These are phyloP conservation scores for Populus hybrid DNA, from an alignment of 441 rosid genomes.

Conservation along the genomic window DNA sequence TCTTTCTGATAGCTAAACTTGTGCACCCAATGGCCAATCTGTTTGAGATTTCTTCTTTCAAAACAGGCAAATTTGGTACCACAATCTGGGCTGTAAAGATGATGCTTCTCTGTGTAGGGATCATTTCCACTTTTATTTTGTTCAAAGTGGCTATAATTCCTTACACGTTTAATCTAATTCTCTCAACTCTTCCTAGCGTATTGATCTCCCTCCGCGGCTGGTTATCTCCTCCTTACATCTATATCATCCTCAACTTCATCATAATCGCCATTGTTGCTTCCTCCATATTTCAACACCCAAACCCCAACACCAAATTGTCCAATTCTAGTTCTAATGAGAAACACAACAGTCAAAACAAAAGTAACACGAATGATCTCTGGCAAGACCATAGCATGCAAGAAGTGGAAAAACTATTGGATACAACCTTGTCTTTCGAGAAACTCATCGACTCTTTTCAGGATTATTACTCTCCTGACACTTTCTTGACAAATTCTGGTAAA, in stretches of 20 bases:
- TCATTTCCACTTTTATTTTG: constrained; percentile 26
- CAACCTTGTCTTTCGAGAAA: neutral
- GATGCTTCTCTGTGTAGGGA: constrained; percentile 26
- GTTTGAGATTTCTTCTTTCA: constrained; percentile 8
- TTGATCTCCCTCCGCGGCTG: constrained; percentile 44
- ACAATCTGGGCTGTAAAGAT: constrained; percentile 29
- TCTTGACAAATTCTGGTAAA: neutral
- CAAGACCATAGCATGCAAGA: neutral
- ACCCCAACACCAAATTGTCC: neutral
- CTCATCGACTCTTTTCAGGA: constrained; percentile 8
- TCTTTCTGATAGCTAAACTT: neutral
- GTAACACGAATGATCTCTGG: neutral
- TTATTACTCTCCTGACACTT: constrained; percentile 11
- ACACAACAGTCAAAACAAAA: neutral
- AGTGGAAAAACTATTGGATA: neutral
- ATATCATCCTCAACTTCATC: constrained; percentile 55
- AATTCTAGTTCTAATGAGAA: neutral
- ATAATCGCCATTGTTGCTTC: constrained; percentile 57
- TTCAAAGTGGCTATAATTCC: constrained; percentile 40
- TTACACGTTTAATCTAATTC: constrained; percentile 17
- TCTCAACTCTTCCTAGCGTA: constrained; percentile 27
- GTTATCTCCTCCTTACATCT: constrained; percentile 63
- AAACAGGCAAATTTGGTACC: constrained; percentile 17
- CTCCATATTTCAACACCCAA: constrained; percentile 27
- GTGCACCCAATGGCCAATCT: constrained; percentile 23